Conservation (phyloP, 345 rosid species). For the Lepidium aucheri region DNA sequence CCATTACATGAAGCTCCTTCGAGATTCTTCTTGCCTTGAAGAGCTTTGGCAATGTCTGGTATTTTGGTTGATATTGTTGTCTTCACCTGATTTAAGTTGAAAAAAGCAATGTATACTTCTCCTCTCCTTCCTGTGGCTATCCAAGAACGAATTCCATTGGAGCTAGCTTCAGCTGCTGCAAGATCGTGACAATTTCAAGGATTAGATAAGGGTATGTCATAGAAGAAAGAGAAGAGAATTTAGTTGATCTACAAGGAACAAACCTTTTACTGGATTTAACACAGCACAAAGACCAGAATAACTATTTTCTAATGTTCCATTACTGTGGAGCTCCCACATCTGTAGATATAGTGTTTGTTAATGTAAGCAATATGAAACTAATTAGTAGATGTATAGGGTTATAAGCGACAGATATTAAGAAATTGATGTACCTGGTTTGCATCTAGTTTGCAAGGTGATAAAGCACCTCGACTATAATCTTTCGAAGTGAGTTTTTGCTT, state of each 20-base stretch:
- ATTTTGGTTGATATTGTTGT: constrained; percentile 46
- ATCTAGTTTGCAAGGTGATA: constrained; percentile 60
- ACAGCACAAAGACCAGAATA: constrained; percentile 85
- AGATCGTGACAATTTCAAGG: background rate
- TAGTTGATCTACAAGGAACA: background rate
- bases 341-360: constrained; percentile 17
- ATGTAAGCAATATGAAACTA: background rate
- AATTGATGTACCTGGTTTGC: constrained; percentile 62
- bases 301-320: constrained; percentile 59
- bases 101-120: constrained; percentile 49
- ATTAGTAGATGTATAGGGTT: background rate
- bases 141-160: constrained; percentile 70
- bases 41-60: constrained; percentile 48
- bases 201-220: background rate
- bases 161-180: constrained; percentile 14
- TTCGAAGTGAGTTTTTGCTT: constrained; percentile 57
- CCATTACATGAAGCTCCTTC: constrained; percentile 34
- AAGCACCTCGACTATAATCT: constrained; percentile 45
- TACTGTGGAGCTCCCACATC: constrained; percentile 73
- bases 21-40: constrained; percentile 31
- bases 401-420: background rate
- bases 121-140: constrained; percentile 74
- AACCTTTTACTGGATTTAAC: constrained; percentile 56
- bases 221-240: background rate
- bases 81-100: constrained; percentile 44